Conservation (phyloP, 306 rosid genomes). For the Fagus sylvatica region DNA sequence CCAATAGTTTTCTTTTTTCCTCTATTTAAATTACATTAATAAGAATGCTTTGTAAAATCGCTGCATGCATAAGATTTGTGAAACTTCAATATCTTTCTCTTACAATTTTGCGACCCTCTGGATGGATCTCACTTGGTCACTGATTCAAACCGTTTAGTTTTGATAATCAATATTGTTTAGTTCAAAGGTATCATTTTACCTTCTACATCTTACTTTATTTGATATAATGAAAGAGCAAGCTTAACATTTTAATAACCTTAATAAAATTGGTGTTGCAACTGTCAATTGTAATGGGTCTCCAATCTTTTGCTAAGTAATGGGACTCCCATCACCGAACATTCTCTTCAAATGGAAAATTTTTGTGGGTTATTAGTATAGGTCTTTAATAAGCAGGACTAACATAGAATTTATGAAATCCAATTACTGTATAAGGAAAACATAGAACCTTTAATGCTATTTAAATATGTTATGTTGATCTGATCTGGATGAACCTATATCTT, state of each 20-base stretch:
- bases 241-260: not conserved
- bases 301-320: not conserved
- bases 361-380: not conserved
- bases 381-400: not conserved
- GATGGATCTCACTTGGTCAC: not conserved
- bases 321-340: not conserved
- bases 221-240: not conserved
- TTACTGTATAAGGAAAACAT: not conserved
- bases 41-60: not conserved
- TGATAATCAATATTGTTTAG: not conserved
- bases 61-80: not conserved
- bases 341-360: not conserved
- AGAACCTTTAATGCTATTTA: slow-evolving; percentile 13
- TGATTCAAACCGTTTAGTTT: not conserved
- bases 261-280: not conserved
- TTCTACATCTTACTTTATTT: not conserved
- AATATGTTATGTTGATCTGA: slow-evolving; percentile 3
- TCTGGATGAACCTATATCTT: slow-evolving; percentile 19
- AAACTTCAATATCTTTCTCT: not conserved
- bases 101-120: not conserved
- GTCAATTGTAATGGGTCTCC: not conserved
- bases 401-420: not conserved
- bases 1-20: too few relatives aligned
- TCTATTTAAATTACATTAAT: not conserved
- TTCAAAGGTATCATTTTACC: not conserved